Conservation (phyloP, 768 basidiomycete species). For the Symmetrospora coprosmae region DNA sequence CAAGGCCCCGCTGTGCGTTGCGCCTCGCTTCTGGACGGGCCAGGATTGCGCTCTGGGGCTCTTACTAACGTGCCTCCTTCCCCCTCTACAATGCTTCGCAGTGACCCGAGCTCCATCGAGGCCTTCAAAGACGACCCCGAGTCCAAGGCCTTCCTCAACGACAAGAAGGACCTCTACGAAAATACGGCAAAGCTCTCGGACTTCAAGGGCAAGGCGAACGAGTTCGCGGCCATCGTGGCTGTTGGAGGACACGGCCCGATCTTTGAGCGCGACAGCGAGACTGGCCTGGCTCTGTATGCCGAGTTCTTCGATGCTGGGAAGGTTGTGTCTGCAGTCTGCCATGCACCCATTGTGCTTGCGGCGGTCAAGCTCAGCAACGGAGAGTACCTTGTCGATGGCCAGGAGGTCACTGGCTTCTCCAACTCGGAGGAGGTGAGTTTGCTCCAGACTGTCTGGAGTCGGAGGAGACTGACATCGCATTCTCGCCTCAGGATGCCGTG, state of each 20-base stretch:
- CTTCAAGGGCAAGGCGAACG: conserved; percentile 42
- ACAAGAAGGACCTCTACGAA: conserved; percentile 45
- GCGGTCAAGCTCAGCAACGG: conserved; percentile 36
- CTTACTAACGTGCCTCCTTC: background rate
- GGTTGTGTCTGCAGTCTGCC: conserved; percentile 46
- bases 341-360: conserved; percentile 51
- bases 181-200: conserved; percentile 50
- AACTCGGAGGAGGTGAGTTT: conserved; percentile 62
- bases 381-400: conserved; percentile 52
- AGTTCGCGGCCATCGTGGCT: conserved; percentile 65
- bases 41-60: background rate
- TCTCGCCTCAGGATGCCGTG: background rate
- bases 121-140: conserved; percentile 37
- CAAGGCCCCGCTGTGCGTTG: conserved; percentile 46
- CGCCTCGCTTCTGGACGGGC: background rate
- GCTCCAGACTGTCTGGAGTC: too few species aligned
- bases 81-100: conserved; percentile 32
- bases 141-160: conserved; percentile 48
- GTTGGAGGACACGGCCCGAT: conserved; percentile 41
- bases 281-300: conserved; percentile 45
- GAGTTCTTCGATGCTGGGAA: conserved; percentile 12
- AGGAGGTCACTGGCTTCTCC: conserved; percentile 52
- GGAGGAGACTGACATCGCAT: too few species aligned
- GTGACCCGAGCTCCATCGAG: conserved; percentile 46
- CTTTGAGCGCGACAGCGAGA: conserved; percentile 31